Evolutionary conservation across 2,329 filamentous ascomycete genomes (phyloP).

Genomic region (Hypoxylon sp.): DNA sequence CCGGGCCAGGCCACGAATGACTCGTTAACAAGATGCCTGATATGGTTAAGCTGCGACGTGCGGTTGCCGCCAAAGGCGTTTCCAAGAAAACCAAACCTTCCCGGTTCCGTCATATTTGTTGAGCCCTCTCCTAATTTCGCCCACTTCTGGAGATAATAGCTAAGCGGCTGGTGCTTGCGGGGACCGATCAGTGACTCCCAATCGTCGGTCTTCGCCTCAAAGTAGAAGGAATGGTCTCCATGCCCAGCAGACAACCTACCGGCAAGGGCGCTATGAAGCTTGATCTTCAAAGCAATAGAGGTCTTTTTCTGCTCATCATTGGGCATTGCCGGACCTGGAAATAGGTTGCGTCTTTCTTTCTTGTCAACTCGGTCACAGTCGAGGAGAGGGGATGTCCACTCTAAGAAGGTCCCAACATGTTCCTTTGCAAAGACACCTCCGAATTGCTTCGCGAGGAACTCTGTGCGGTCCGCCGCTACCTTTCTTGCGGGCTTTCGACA

Average conservation of each 20-base stretch:
- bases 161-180: conserved; percentile 43
- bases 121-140: conserved; percentile 11
- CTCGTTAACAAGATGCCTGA: conserved; percentile 51
- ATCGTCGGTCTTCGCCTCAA: conserved; percentile 46
- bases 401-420: conserved; percentile 35
- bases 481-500: conserved; percentile 11
- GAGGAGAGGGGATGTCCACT: conserved; percentile 47
- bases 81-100: conserved; percentile 46
- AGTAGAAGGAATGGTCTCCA: conserved; percentile 49
- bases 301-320: conserved; percentile 39
- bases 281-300: conserved; percentile 31
- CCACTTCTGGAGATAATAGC: conserved; percentile 48
- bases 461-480: conserved; percentile 27
- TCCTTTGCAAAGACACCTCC: conserved; percentile 50
- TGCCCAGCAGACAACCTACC: conserved; percentile 36
- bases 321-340: conserved; percentile 37
- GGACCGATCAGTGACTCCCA: conserved; percentile 48
- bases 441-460: conserved; percentile 50
- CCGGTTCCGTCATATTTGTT: background rate
- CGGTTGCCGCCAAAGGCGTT: conserved; percentile 51
- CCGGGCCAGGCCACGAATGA: conserved; percentile 49
- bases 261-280: conserved; percentile 43
- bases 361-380: conserved; percentile 35
- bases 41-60: conserved; percentile 50
- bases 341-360: conserved; percentile 12